Evolutionary conservation across 805 yeast genomes (phyloP).

Genomic region (Lipomyces mesembrius): DNA sequence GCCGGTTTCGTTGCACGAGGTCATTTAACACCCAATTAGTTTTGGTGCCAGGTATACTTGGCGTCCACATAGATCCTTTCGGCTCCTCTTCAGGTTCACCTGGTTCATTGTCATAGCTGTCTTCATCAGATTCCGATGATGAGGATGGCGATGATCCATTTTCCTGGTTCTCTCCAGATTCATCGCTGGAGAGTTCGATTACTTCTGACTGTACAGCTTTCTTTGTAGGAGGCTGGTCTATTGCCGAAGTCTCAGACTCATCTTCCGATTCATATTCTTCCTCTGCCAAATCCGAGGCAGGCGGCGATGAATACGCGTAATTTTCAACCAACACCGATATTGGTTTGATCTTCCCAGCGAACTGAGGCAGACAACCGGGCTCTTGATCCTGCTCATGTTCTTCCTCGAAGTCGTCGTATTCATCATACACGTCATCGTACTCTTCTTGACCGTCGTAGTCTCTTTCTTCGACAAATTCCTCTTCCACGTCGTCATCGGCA

Average conservation of each 20-base stretch:
- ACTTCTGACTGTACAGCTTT: not conserved
- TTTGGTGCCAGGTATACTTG: constrained; percentile 14
- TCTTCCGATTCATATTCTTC: constrained; percentile 26
- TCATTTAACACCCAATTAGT: not conserved
- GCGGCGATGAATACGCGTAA: constrained; percentile 7
- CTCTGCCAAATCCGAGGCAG: constrained; percentile 11
- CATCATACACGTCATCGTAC: constrained; percentile 1
- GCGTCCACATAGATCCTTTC: constrained; percentile 22
- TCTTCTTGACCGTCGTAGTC: constrained; percentile 5
- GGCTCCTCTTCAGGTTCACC: not conserved
- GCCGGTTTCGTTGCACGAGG: not conserved
- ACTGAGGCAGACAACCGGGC: not conserved
- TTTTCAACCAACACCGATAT: constrained; percentile 6
- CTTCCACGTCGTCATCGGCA: constrained; percentile 23
- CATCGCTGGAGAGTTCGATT: constrained; percentile 13
- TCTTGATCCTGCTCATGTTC: constrained; percentile 18
- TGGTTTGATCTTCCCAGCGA: not conserved
- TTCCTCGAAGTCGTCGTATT: constrained; percentile 6
- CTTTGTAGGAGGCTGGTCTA: constrained; percentile 1
- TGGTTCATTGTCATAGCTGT: constrained; percentile 13
- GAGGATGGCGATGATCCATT: not conserved
- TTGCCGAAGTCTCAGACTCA: constrained; percentile 12
- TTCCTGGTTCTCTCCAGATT: constrained; percentile 6
- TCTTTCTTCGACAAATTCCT: not conserved
- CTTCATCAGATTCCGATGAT: constrained; percentile 5